Evolutionary conservation across 768 basidiomycete genomes (phyloP).

Genomic region (Mycena vitilis): DNA sequence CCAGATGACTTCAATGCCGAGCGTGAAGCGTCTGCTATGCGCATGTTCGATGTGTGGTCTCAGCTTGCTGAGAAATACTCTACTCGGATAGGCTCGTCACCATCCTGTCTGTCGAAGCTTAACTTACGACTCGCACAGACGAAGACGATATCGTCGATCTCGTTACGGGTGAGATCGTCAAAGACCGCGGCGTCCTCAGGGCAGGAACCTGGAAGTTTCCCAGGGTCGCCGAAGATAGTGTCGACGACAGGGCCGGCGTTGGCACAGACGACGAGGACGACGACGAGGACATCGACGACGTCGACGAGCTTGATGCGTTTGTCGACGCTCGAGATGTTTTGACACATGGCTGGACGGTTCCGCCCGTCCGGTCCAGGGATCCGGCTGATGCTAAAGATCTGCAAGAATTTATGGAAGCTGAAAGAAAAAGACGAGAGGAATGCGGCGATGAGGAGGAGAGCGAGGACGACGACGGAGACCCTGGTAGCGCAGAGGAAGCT

Average conservation of each 20-base stretch:
- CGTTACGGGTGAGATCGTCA: conserved; percentile 66
- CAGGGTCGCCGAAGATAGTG: conserved; percentile 51
- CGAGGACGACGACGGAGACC: conserved; percentile 29
- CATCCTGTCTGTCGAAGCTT: too few relatives aligned
- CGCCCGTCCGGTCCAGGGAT: conserved; percentile 56
- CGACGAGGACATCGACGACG: conserved; percentile 60
- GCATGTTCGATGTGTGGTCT: conserved; percentile 73
- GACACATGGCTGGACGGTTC: conserved; percentile 47
- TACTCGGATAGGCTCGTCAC: conserved; percentile 60
- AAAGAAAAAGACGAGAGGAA: conserved; percentile 61
- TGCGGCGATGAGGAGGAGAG: conserved; percentile 57
- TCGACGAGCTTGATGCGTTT: conserved; percentile 71
- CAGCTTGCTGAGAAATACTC: conserved; percentile 76
- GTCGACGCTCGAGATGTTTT: conserved; percentile 42
- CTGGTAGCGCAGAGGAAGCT: not conserved
- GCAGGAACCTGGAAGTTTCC: conserved; percentile 62
- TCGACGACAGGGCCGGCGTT: conserved; percentile 45
- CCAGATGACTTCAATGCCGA: conserved; percentile 62
- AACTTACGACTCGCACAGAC: conserved; percentile 60
- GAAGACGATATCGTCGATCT: conserved; percentile 87
- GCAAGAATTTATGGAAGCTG: conserved; percentile 74
- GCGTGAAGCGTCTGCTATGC: conserved; percentile 65
- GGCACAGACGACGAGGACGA: conserved; percentile 59
- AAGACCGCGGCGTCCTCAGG: conserved; percentile 77
- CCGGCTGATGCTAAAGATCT: conserved; percentile 73